Evolutionary conservation across 495 filamentous ascomycete genomes (phyloP), one percentile per base, ranked within the genome.

Genomic region (Lasiosphaeriaceae sp.): DNA sequence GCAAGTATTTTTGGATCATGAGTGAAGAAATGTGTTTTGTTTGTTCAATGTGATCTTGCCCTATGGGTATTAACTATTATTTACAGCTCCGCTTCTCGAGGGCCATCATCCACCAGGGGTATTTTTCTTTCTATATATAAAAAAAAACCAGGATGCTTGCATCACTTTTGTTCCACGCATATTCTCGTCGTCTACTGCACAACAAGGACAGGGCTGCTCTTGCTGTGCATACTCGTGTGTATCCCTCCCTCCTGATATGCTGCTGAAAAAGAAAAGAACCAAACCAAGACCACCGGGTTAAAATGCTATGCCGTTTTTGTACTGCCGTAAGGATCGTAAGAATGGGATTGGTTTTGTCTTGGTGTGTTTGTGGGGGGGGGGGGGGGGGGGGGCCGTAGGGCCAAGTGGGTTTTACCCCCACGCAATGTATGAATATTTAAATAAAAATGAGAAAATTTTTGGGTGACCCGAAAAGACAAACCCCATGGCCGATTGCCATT

Each of bases 41-140:
- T 31, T 3, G 3, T 31, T 9, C 3, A 31, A 9, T 9, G 37
- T 51, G 29, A 22, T 26, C 48, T 37, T 57, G 26, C 31, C 29
- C 20, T 50, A 43, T 29, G 57, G 53, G 43, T 48, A 60, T 60
- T 60, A 60, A 56, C 58, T 56, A 60, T 60, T 60, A 60, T 56
- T 44, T 56, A 56, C 58, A 52, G 53, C 39, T 17, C n/a, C 16
- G 8, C 14, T 43, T 43, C 16, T 3, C 26, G 26, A 31, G 26
- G 26, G 26, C 26, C 26, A 31, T 37, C 12, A 45, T n/a, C 45
- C 37, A 19, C 51, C 34, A 49, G 44, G 17, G 47, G 45, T 55
- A 48, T 48, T 21, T 24, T 35, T 26, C 16, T 43, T 23, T 35
- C 19, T 49, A 35, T 41, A 6, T 31, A 43, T 14, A 43, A 43